Percentiles rank a stretch among this genome's conserved stretches.
These are phyloP conservation scores for Lasiodiplodia hormozganensis DNA, from an alignment of 2,329 filamentous ascomycete species.

Conservation along the genomic window DNA sequence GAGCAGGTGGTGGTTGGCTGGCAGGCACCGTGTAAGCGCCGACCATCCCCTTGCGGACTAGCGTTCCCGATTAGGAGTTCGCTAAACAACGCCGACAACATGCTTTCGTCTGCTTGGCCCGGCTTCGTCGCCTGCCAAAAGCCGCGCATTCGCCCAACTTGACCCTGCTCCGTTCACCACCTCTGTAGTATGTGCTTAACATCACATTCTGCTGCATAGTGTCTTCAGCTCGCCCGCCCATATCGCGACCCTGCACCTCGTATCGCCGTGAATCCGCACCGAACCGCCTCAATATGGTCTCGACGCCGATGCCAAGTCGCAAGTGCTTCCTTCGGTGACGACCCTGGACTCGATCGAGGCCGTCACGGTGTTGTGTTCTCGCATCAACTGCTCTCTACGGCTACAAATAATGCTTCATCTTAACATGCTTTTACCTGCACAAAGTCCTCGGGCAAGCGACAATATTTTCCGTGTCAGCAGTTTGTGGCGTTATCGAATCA, in stretches of 20 bases:
- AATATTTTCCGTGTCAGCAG: neutral
- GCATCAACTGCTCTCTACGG: neutral
- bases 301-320: neutral
- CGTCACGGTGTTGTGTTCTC: neutral
- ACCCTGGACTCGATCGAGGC: conserved; percentile 9
- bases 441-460: conserved; percentile 3
- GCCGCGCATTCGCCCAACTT: neutral
- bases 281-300: neutral
- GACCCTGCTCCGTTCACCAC: conserved; percentile 1
- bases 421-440: neutral
- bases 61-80: conserved; percentile 2
- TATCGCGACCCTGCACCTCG: neutral
- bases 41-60: neutral
- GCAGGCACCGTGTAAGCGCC: conserved; percentile 22
- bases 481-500: neutral
- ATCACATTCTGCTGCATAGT: conserved; percentile 2
- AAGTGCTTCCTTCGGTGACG: neutral
- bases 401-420: neutral
- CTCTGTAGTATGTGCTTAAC: neutral
- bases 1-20: conserved; percentile 7
- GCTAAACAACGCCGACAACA: conserved; percentile 1
- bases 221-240: neutral
- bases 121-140: neutral
- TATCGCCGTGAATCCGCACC: neutral
- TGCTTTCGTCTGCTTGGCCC: conserved; percentile 23